Evolutionary conservation across 495 filamentous ascomycete species (phyloP).

Genomic region (Trichoderma parareesei): DNA sequence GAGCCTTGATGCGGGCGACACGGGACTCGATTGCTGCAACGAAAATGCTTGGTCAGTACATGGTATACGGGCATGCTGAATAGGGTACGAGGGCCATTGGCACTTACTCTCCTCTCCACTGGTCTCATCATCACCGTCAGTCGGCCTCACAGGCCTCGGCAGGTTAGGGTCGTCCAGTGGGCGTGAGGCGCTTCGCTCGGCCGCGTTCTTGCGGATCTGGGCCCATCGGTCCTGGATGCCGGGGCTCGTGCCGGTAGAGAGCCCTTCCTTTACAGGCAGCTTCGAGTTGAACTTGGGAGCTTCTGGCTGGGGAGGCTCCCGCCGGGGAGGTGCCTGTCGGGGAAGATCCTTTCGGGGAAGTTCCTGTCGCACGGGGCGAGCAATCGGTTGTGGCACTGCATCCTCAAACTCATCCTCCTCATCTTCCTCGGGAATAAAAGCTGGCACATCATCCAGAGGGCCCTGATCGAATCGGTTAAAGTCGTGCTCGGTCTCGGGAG

Average conservation of each 20-base stretch:
- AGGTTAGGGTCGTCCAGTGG: slow-evolving; percentile 54
- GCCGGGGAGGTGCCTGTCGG: background rate
- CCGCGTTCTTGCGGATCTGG: slow-evolving; percentile 89
- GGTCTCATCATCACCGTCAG: slow-evolving; percentile 67
- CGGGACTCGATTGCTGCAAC: slow-evolving; percentile 83
- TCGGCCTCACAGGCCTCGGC: slow-evolving; percentile 44
- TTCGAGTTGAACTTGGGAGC: background rate
- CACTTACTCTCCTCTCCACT: slow-evolving; percentile 93
- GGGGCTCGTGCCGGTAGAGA: slow-evolving; percentile 25
- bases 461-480: slow-evolving; percentile 88
- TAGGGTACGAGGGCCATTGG: background rate
- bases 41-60: slow-evolving; percentile 21
- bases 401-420: slow-evolving; percentile 33
- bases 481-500: slow-evolving; percentile 55
- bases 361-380: slow-evolving; percentile 19
- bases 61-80: background rate
- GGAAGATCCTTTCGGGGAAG: background rate
- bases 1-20: slow-evolving; percentile 94
- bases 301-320: slow-evolving; percentile 10
- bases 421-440: slow-evolving; percentile 67
- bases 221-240: slow-evolving; percentile 72
- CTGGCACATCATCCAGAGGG: slow-evolving; percentile 76
- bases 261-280: slow-evolving; percentile 19
- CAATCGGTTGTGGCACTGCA: slow-evolving; percentile 36
- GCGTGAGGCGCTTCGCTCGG: slow-evolving; percentile 57